Evolutionary conservation across 768 basidiomycete species (phyloP), one percentile per base, ranked within the genome.

Genomic region (Boletus subcaerulescens): DNA sequence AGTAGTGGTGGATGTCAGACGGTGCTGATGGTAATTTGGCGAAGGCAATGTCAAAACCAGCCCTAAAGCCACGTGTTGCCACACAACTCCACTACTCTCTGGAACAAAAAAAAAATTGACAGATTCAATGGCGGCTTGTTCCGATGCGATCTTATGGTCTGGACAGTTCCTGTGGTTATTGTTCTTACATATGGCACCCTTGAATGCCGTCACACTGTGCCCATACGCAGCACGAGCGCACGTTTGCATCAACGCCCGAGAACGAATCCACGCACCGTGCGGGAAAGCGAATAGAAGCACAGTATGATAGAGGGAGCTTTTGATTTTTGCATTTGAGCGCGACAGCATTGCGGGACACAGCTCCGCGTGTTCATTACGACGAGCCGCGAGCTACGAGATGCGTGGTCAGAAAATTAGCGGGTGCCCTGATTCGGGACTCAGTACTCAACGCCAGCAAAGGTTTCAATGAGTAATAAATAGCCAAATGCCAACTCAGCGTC

Each of bases 381-480:
- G 24, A 48, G 42, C 50, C 31, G 52, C 35, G 38, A 48, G 60
- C 56, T 44, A 51, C 50, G 58, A 48, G 48, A 35, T 40, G n/a
- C 57, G 52, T 59, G 44, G 46, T 44, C 52, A 51, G 43, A 29
- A 53, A 60, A 41, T 45, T 36, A 42, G 52, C 24, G 44, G 52
- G 20, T 52, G 55, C 57, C 44, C 57, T 53, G 57, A 62, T 59
- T 43, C 44, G 53, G 60, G 47, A 67, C 58, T 70, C 63, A 70
- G 60, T 45, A 67, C 58, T 70, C 63, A 70, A 72, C 70, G 64
- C 62, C 64, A 60, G 45, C 45, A 55, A 50, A 41, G 26, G 50
- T 48, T 60, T 61, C 63, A 45, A 61, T 60, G 63, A 64, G 64
- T 68, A 59, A 65, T 70, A 67, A 65, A 59, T 65, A 67, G 48